Conservation (phyloP, 306 rosid species). For the Trifolium dubium region DNA sequence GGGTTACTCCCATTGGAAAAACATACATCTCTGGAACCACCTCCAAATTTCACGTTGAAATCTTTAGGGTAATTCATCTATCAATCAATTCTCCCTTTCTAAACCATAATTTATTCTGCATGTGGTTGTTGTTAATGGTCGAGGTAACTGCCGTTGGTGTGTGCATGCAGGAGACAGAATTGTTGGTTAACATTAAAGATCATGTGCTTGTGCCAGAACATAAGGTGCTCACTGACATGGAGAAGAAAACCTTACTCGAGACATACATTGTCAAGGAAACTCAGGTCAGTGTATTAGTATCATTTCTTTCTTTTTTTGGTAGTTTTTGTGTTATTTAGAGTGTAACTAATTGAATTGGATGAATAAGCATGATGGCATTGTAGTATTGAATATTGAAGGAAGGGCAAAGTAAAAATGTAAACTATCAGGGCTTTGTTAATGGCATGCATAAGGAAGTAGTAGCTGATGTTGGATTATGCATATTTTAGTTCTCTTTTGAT, state of each 20-base stretch:
- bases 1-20: constrained; percentile 61
- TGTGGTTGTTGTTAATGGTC: not conserved
- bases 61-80: constrained; percentile 62
- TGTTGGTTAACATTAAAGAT: constrained; percentile 68
- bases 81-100: not conserved
- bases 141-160: constrained; percentile 7
- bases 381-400: not conserved
- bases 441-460: not conserved
- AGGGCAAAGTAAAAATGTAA: not conserved
- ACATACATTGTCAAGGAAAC: constrained; percentile 82
- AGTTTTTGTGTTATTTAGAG: not conserved
- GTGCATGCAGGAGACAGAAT: constrained; percentile 71
- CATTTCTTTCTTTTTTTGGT: no score
- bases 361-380: not conserved
- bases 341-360: not conserved
- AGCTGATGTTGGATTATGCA: not conserved
- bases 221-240: constrained; percentile 58
- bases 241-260: constrained; percentile 85
- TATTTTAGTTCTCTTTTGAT: no score
- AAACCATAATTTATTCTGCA: not conserved
- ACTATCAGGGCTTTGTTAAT: not conserved
- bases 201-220: constrained; percentile 85
- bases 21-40: constrained; percentile 47
- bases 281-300: constrained; percentile 54
- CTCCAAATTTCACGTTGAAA: constrained; percentile 64